Base-by-base conservation (phyloP, 306 rosid species). In the Myrica gale region DNA sequence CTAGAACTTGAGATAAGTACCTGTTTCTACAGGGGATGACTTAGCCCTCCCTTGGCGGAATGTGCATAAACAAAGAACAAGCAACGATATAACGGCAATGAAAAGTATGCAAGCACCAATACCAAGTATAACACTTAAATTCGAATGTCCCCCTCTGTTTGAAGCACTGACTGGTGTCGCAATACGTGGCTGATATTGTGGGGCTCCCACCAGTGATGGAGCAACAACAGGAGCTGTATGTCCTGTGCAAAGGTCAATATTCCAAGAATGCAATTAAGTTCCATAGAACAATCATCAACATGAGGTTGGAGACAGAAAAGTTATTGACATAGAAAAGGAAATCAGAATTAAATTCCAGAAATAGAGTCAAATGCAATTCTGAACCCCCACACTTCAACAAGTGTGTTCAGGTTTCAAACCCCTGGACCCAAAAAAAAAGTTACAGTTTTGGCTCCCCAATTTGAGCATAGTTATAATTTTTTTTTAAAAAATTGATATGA, bases 61-160 rank as follows among this genome's bases (percentile, higher is more conserved):
- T 9, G 83, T 76, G 83, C 92, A 87, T 74, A 90, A 71, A 80
- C 90, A 95, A 77, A 90, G 85, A 75, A 85, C 46, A 53, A 92
- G 79, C 68, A 89, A 77, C 80, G 79, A 84, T 60, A 87, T 58
- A 73, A 90, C 77, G 82, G 89, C 90, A 77, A 88, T 65, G 83
- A 95, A 84, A 82, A 95, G 87, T 78, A 92, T 19, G 13, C 90
- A 92, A 11, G 87, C 85, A 61, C 92, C 90, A 78, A 95, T 81
- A 67, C 93, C 92, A 83, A 95, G 76, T 82, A 92, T 71, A 79
- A 79, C 85, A 73, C 76, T 81, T 89, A 91, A 85, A 72, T 86
- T 89, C 20, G 93, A 88, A 87, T 77, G 96, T 54, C 73, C 82
- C 78, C 75, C 90, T 55, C 83, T 72, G 76, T 66, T 84, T 72